Evolutionary conservation across 805 yeast genomes (phyloP).

Genomic region (Kodamaea fukazawae): DNA sequence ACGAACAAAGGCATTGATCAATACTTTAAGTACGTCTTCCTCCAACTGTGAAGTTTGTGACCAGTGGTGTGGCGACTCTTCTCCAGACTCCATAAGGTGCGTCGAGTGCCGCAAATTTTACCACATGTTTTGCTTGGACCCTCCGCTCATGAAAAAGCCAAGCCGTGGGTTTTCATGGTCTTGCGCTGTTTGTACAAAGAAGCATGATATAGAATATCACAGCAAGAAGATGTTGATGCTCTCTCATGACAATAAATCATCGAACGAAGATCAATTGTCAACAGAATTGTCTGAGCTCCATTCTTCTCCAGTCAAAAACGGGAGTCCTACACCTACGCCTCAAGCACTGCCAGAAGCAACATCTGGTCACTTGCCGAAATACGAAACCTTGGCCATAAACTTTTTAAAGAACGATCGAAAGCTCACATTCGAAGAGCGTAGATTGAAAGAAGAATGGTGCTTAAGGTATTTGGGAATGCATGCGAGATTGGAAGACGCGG

Average conservation of each 20-base stretch:
- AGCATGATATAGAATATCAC: constrained; percentile 45
- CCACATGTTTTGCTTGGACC: constrained; percentile 83
- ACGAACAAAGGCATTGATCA: constrained; percentile 57
- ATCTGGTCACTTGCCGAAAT: constrained; percentile 38
- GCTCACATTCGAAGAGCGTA: constrained; percentile 42
- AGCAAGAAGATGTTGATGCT: constrained; percentile 40
- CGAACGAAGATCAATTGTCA: constrained; percentile 36
- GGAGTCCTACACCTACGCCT: constrained; percentile 1
- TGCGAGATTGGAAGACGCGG: constrained; percentile 69
- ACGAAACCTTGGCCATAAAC: constrained; percentile 55
- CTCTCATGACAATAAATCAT: constrained; percentile 40
- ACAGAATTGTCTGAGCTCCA: constrained; percentile 17
- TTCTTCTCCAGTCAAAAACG: constrained; percentile 1
- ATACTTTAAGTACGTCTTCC: constrained; percentile 55
- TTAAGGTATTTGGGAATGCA: constrained; percentile 77
- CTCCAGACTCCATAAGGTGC: constrained; percentile 69
- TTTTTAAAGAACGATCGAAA: constrained; percentile 48
- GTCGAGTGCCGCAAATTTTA: constrained; percentile 68
- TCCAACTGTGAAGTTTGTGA: constrained; percentile 66
- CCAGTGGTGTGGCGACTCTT: constrained; percentile 73
- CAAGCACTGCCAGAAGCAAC: constrained; percentile 7
- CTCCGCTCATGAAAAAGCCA: constrained; percentile 77
- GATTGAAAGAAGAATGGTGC: constrained; percentile 74
- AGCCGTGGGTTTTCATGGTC: constrained; percentile 89
- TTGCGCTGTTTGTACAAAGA: constrained; percentile 74